Evolutionary conservation across 2,329 filamentous ascomycete genomes (phyloP).

Genomic region (Shiraia sp.): DNA sequence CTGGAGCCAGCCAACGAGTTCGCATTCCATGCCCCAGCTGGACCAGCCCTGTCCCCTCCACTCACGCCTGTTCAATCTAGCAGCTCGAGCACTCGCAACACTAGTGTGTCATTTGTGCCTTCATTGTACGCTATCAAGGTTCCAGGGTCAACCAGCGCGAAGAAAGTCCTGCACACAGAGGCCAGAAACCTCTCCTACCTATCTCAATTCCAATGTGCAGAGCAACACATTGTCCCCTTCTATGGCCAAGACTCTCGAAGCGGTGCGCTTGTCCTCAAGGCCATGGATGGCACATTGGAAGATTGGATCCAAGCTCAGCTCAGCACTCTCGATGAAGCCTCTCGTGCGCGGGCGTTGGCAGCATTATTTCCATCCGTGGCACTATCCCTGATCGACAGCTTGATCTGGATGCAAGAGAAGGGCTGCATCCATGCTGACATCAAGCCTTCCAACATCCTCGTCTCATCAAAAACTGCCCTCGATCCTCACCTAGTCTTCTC

Average conservation of each 20-base stretch:
- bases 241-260: slow-evolving; percentile 37
- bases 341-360: slow-evolving; percentile 42
- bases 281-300: slow-evolving; percentile 40
- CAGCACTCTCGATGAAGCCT: slow-evolving; percentile 26
- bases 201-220: slow-evolving; percentile 24
- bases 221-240: slow-evolving; percentile 36
- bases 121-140: slow-evolving; percentile 41
- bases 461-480: slow-evolving; percentile 20
- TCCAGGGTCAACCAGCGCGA: slow-evolving; percentile 34
- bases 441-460: slow-evolving; percentile 54
- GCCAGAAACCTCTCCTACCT: slow-evolving; percentile 40
- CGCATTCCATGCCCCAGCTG: neutral
- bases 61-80: slow-evolving; percentile 30
- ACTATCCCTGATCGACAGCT: slow-evolving; percentile 43
- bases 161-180: slow-evolving; percentile 36
- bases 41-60: slow-evolving; percentile 27
- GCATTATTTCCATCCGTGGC: slow-evolving; percentile 47
- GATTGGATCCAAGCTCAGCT: slow-evolving; percentile 33
- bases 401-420: slow-evolving; percentile 48
- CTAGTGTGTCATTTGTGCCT: slow-evolving; percentile 13
- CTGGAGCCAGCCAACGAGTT: slow-evolving; percentile 13
- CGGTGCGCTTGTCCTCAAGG: slow-evolving; percentile 36
- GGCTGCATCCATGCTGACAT: slow-evolving; percentile 51
- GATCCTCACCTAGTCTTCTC: slow-evolving; percentile 40
- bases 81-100: slow-evolving; percentile 14